Base-by-base conservation (phyloP, 345 rosid species). In the Ailanthus altissimus region DNA sequence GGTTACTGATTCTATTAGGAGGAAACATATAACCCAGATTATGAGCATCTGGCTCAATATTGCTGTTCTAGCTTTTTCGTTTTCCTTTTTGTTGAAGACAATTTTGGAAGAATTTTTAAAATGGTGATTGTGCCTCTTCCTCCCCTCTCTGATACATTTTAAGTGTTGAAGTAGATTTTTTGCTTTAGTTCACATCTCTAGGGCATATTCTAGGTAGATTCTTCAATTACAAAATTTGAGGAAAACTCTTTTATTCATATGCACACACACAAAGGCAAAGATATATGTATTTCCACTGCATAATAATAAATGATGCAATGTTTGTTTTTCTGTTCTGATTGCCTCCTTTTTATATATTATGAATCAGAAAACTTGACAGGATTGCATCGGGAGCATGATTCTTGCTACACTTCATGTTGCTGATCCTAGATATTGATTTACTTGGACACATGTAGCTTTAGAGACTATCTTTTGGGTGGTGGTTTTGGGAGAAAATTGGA, bases 401-500 rank as follows among this genome's bases (percentile, higher is more conserved):
- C 57, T 28, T 57, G 70, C 76, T 73, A 75, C 51, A 15, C 62
- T 43, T 73, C 72, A 43, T 38, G 66, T 47, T 73, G 67, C 45
- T 62, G 72, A 53, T 54, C 26, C 56, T 50, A 54, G 68, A 67
- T 62, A 62, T 76, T 54, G 50, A 81, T 80, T 73, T 75, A 69
- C 73, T 12, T 82, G 74, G 73, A n/a, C 68, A 70, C 64, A 53
- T 81, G 75, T 85, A 84, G 85, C 80, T 80, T 53, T 62, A 47
- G 74, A 79, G 83, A 76, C 76, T 60, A n/a, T 77, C 71, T 75
- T 72, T 53, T 57, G 76, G 77, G 67, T 69, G 25, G 65, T 75
- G 51, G 74, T 66, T 79, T 69, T 69, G 75, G 57, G 81, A 75
- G 72, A 42, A 56, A 66, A 57, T 79, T 83, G 94, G 97, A 85